These are phyloP conservation scores for Crithidia fasciculata DNA, from an alignment of 208 protist genomes.

Conservation along the genomic window DNA sequence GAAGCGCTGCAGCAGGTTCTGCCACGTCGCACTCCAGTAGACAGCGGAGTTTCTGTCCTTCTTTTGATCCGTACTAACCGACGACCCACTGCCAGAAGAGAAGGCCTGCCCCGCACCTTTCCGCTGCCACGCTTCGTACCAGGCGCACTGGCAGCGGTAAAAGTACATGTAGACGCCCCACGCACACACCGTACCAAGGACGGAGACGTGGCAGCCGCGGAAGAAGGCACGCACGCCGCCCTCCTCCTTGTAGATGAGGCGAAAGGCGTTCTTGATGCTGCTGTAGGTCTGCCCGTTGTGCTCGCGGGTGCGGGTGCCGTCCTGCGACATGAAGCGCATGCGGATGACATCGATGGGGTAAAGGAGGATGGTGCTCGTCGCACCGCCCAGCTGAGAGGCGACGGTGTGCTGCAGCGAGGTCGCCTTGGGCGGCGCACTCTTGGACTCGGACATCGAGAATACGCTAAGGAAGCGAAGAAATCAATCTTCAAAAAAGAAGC, in stretches of 20 bases:
- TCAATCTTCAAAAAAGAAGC: too few relatives aligned
- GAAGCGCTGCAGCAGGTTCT: slow-evolving; percentile 55
- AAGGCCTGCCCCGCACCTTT: background rate
- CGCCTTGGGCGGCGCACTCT: slow-evolving; percentile 1
- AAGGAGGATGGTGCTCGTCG: slow-evolving; percentile 61
- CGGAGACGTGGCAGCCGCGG: slow-evolving; percentile 71
- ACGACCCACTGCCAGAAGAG: background rate
- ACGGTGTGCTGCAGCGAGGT: slow-evolving; percentile 56
- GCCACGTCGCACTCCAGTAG: slow-evolving; percentile 22
- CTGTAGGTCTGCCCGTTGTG: slow-evolving; percentile 81
- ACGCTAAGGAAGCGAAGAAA: too few relatives aligned
- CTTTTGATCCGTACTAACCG: background rate
- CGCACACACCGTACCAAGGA: slow-evolving; percentile 59
- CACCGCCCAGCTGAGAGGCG: slow-evolving; percentile 64
- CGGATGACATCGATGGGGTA: slow-evolving; percentile 92
- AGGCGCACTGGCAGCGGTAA: slow-evolving; percentile 63
- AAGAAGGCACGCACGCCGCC: slow-evolving; percentile 62
- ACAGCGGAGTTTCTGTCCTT: background rate
- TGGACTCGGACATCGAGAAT: slow-evolving; percentile 9
- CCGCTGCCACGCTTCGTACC: slow-evolving; percentile 21
- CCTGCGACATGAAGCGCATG: slow-evolving; percentile 89
- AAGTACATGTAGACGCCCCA: slow-evolving; percentile 91
- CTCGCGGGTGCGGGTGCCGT: slow-evolving; percentile 66
- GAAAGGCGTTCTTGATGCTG: slow-evolving; percentile 40
- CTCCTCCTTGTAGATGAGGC: slow-evolving; percentile 54